These are phyloP conservation scores for Hymenoscyphus albidus DNA, from an alignment of 2,329 filamentous ascomycete species.

Conservation along the genomic window DNA sequence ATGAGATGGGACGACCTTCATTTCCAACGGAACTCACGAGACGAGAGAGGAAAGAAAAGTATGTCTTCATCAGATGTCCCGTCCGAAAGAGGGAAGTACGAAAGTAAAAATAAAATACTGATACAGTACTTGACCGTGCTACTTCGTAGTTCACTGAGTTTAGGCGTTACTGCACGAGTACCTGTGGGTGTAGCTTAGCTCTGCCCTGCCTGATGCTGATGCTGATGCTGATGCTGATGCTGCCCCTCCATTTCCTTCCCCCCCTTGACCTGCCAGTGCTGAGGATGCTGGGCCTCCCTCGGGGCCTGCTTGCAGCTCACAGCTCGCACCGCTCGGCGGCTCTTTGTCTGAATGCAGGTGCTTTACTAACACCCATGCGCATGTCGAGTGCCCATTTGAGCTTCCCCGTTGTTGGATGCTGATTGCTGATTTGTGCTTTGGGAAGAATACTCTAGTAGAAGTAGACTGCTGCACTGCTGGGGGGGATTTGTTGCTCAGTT, in stretches of 20 bases:
- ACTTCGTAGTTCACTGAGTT: too few species aligned
- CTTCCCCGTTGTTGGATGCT: neutral
- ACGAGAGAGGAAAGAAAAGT: neutral
- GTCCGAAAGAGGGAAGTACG: neutral
- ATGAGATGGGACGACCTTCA: neutral
- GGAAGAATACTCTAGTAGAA: too few species aligned
- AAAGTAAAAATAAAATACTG: neutral
- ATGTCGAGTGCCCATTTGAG: too few species aligned
- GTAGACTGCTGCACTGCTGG: too few species aligned
- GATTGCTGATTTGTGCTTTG: neutral
- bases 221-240: too few species aligned
- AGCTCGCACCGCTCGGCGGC: neutral
- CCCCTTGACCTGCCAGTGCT: too few species aligned
- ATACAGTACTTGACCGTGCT: too few species aligned
- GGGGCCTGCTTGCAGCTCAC: neutral
- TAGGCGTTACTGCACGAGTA: too few species aligned
- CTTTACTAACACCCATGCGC: neutral
- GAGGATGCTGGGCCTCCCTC: neutral
- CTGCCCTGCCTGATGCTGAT: too few species aligned
- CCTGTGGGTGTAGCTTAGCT: too few species aligned
- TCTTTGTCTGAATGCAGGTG: constrained; percentile 1
- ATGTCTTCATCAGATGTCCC: neutral
- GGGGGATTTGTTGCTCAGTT: neutral
- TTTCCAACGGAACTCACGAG: neutral
- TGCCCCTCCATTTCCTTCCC: too few species aligned